phyloP scores from a whole-genome alignment of 2,329 filamentous ascomycete species.

The Cladophialophora exuberans region DNA sequence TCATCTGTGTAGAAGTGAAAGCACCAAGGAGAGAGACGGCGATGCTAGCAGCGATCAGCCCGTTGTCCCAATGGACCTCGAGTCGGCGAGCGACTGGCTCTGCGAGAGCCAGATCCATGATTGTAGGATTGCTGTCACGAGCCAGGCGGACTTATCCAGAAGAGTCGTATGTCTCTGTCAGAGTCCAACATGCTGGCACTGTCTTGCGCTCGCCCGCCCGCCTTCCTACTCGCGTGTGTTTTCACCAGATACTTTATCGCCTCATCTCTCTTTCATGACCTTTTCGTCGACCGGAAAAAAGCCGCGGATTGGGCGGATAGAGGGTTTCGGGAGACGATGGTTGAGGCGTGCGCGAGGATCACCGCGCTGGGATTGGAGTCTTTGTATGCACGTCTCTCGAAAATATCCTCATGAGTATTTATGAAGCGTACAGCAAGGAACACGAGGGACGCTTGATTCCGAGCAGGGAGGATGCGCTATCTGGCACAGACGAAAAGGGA shows the following conservation, averaged over 20 bases:
- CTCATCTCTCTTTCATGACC: background rate
- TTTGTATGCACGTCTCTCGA: too few relatives aligned
- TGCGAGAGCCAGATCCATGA: background rate
- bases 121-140: conserved; percentile 3
- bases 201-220: background rate
- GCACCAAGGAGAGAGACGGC: conserved; percentile 39
- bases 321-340: background rate
- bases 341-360: background rate
- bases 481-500: too few relatives aligned
- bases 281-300: background rate
- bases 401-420: too few relatives aligned
- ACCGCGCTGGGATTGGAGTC: too few relatives aligned
- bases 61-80: conserved; percentile 35
- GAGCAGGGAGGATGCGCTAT: too few relatives aligned
- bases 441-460: too few relatives aligned
- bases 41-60: conserved; percentile 37
- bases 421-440: too few relatives aligned
- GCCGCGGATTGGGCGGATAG: background rate
- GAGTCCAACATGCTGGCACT: conserved; percentile 7
- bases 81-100: conserved; percentile 25
- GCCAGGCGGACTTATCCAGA: background rate
- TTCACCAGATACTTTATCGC: background rate
- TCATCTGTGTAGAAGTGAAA: conserved; percentile 40
- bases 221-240: too few relatives aligned
- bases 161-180: background rate